These are phyloP conservation scores for Penicillium occitanis DNA, from an alignment of 2,329 filamentous ascomycete genomes.

Conservation along the genomic window DNA sequence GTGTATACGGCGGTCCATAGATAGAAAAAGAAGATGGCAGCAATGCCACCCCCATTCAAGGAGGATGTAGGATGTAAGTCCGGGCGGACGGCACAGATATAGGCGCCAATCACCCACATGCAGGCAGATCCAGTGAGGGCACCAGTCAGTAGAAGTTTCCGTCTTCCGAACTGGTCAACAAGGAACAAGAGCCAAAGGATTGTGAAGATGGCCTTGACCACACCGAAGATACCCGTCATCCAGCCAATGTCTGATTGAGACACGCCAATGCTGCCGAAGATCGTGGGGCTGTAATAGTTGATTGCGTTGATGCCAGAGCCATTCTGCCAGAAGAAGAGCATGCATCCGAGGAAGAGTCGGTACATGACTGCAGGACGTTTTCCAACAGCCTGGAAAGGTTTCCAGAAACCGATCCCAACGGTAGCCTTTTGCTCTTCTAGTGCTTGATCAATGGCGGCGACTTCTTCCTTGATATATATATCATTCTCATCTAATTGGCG, in stretches of 20 bases:
- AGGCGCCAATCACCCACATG: constrained; percentile 40
- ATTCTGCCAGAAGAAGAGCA: constrained; percentile 58
- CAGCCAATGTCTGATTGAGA: constrained; percentile 23
- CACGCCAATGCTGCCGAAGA: constrained; percentile 67
- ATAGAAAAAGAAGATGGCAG: not conserved
- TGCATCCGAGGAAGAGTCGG: constrained; percentile 64
- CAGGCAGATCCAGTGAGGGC: constrained; percentile 57
- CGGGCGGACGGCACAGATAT: constrained; percentile 39
- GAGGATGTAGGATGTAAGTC: constrained; percentile 27
- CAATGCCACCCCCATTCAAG: not conserved
- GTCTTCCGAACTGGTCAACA: constrained; percentile 64
- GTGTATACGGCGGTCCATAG: not conserved
- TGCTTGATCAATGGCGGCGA: constrained; percentile 52
- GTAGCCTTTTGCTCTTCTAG: constrained; percentile 47
- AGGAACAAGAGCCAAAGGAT: constrained; percentile 68
- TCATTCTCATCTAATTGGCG: constrained; percentile 14
- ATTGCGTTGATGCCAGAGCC: constrained; percentile 15
- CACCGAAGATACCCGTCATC: not conserved
- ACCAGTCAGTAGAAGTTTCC: constrained; percentile 65
- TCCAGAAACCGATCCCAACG: constrained; percentile 46
- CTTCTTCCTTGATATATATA: constrained; percentile 56
- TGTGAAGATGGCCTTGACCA: constrained; percentile 50
- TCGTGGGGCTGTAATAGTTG: constrained; percentile 49
- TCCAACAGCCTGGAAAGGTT: constrained; percentile 42
- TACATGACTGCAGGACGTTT: not conserved